Evolutionary conservation across 1,284 basidiomycete genomes (phyloP).

Genomic region (Ceratobasidium sp.): DNA sequence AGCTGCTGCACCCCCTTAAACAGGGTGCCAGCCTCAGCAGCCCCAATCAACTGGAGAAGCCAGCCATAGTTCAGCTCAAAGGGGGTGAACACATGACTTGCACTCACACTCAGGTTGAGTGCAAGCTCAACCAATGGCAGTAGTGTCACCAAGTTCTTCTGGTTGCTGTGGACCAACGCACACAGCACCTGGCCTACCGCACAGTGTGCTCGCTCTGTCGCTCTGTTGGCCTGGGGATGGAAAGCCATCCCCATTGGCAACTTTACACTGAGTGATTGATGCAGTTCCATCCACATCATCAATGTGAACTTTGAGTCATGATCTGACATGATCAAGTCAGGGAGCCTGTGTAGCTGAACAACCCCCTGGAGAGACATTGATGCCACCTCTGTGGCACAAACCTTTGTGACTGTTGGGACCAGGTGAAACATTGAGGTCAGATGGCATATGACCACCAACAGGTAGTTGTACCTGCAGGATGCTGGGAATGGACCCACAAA

Average conservation of each 20-base stretch:
- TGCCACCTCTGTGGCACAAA: slow-evolving; percentile 58
- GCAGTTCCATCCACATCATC: slow-evolving; percentile 61
- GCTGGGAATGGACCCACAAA: slow-evolving; percentile 62
- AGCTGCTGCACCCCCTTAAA: slow-evolving; percentile 15
- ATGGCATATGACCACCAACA: slow-evolving; percentile 60
- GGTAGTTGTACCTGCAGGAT: slow-evolving; percentile 54
- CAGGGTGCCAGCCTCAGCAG: neutral
- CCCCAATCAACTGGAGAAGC: slow-evolving; percentile 49
- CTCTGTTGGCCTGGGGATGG: neutral
- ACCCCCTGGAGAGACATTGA: slow-evolving; percentile 59
- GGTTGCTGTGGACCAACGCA: slow-evolving; percentile 55
- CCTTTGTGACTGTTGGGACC: slow-evolving; percentile 54
- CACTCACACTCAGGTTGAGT: slow-evolving; percentile 54
- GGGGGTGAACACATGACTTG: slow-evolving; percentile 55
- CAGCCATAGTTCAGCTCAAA: slow-evolving; percentile 57
- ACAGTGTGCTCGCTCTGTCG: neutral
- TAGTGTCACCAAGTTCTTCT: slow-evolving; percentile 59
- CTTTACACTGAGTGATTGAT: slow-evolving; percentile 57
- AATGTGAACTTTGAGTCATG: slow-evolving; percentile 59
- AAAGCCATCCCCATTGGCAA: slow-evolving; percentile 57
- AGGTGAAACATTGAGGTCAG: slow-evolving; percentile 59
- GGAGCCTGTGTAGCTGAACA: slow-evolving; percentile 61
- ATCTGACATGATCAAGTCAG: slow-evolving; percentile 60
- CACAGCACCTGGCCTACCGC: slow-evolving; percentile 57
- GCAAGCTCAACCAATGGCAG: slow-evolving; percentile 60